Base-by-base conservation (phyloP, 192 early-diverging fungal genomes). In the Linnemannia exigua region DNA sequence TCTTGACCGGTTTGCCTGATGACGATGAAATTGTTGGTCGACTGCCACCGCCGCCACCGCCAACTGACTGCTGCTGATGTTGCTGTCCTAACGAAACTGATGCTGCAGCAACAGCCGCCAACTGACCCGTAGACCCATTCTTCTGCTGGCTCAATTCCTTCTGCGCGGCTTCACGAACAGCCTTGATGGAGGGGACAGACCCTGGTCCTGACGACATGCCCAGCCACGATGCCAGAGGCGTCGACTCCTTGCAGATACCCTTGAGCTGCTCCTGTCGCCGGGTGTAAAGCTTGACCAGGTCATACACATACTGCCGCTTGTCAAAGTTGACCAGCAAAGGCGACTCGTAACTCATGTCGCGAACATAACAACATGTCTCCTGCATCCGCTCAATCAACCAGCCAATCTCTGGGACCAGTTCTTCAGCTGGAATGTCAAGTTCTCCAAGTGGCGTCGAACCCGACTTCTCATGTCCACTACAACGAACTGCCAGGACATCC, bases 341-440 rank as follows among this genome's bases (percentile, higher is more conserved):
- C 19, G 90, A 89, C 37, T 88, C 89, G 47, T 89, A 88, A 51
- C 92, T 81, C 46, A 89, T 87, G 72, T 94, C 91, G 0, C 92
- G 91, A 25, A 92, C 89, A 74, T 92, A 91, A 58, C 93, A 92
- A 89, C 94, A 95, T 63, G 94, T 79, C 77, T 94, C 93, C 48
- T 94, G 73, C 90, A 94, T 92, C 38, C 93, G 92, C 74, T 94
- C 93, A 68, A 95, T 88, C 70, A 95, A 82, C 95, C 95, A 95
- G 12, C 91, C 94, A n/a, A 95, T 50, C 66, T 93, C 90, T 11
- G 94, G 93, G 14, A 94, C 95, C 35, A 94, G 76, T 20, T 89
- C 87, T 77, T 83, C 81, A 2, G 41, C 51, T 25, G 79, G 19
- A 9, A 28, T 70, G 14, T 77, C 68, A 38, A 61, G 20, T 14